Base-by-base conservation (phyloP, 169 alveolate genomes). In the Miamiensis avidus region DNA sequence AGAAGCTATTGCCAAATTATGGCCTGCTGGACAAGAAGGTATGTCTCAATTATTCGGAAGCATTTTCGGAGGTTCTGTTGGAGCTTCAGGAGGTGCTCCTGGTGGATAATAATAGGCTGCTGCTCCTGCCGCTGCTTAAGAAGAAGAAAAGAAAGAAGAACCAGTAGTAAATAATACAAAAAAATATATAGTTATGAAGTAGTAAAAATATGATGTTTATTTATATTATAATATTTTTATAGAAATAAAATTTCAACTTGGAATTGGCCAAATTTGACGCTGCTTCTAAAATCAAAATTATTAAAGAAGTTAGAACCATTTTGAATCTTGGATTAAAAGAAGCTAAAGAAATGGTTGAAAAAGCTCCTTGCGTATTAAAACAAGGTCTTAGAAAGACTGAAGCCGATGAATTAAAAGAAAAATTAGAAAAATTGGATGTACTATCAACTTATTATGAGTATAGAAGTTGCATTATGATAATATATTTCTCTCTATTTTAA, bases 341-440 rank as follows among this genome's bases (percentile, higher is more conserved):
- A 83, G 95, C 95, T 1, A 92, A 92, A 75, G 95, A 92, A 33
- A 74, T 88, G 87, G 94, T 92, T 49, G 95, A 92, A 77, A 85
- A 88, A 64, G 89, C 91, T 25, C 95, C 95, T 29, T 84, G 78
- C 0, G 82, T 86, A 85, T 33, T 92, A 29, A 88, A 88, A 72
- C 82, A 89, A 65, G 88, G 85, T 20, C 34, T 81, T 25, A 75
- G 78, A 29, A 91, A 91, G 69, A 92, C 90, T 29, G 92, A 89
- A 65, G 95, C 95, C 28, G 93, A 91, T 32, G 90, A 86, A 76
- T 69, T 86, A 30, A 86, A 81, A 76, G 86, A 79, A 75, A 86
- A 86, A 30, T 75, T 86, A 86, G 75, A 75, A 34, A 82, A 82
- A 29, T 76, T 0, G 90, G 90, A 65, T 86, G 90, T 86, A 81